phyloP scores from a whole-genome alignment of 768 basidiomycete genomes.

The Tephrocybe sp. region DNA sequence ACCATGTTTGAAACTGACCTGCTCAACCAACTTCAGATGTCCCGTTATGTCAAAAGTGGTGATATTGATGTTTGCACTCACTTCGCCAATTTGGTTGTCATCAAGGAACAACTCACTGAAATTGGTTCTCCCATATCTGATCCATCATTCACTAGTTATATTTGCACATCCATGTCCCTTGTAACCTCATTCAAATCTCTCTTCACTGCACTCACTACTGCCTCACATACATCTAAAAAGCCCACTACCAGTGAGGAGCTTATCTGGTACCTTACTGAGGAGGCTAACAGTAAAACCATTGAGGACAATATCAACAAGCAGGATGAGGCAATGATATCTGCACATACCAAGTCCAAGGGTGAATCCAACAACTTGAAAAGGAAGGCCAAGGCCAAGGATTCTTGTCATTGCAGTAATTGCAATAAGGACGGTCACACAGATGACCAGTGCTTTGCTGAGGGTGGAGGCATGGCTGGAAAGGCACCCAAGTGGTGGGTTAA shows the following conservation, averaged over 20 bases:
- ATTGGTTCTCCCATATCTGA: constrained; percentile 9
- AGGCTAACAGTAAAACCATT: constrained; percentile 9
- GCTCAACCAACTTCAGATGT: background rate
- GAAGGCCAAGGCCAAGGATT: too few relatives aligned
- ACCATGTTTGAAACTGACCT: too few relatives aligned
- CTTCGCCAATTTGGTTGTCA: background rate
- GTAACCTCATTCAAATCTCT: background rate
- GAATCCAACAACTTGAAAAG: background rate
- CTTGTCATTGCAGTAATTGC: background rate
- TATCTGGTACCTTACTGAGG: constrained; percentile 13
- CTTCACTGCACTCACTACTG: background rate
- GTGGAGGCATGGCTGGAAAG: background rate
- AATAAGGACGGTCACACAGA: background rate
- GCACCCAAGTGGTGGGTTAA: constrained; percentile 2
- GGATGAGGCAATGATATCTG: constrained; percentile 15
- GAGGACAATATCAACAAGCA: constrained; percentile 16
- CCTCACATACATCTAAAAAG: too few relatives aligned
- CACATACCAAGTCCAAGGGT: background rate
- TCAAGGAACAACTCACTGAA: constrained; percentile 16
- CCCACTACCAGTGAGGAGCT: background rate
- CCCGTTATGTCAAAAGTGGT: background rate
- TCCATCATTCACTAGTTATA: constrained; percentile 11
- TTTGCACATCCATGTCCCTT: constrained; percentile 7
- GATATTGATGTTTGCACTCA: background rate
- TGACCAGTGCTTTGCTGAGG: background rate